phyloP scores from a whole-genome alignment of 192 early-diverging fungal species.

The Diversispora epigaea region DNA sequence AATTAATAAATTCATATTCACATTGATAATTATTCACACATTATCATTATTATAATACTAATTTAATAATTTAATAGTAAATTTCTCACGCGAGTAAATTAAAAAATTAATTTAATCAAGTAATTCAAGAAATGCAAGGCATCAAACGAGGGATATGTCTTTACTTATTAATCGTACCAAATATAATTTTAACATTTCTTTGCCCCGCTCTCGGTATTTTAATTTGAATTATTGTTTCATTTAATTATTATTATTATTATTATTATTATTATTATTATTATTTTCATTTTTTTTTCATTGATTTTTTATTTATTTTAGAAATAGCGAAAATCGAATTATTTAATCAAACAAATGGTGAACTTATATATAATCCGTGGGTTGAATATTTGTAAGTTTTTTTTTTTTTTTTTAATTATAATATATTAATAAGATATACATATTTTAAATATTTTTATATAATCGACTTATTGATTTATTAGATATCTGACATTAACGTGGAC shows the following conservation, averaged over 20 bases:
- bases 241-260: background rate
- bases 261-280: too few species aligned
- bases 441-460: background rate
- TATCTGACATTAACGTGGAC: background rate
- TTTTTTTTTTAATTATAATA: background rate
- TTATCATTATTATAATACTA: too few species aligned
- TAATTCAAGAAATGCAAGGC: background rate
- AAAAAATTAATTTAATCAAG: too few species aligned
- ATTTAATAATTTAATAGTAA: too few species aligned
- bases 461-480: background rate
- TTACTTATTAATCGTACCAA: background rate
- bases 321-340: background rate
- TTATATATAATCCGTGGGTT: background rate
- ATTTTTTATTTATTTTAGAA: background rate
- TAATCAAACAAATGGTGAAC: background rate
- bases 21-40: too few species aligned
- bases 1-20: too few species aligned
- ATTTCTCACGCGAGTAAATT: too few species aligned
- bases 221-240: background rate
- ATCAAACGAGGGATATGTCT: background rate
- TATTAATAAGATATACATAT: too few species aligned
- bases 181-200: background rate
- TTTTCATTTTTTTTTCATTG: background rate
- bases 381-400: background rate
- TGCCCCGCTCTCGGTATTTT: background rate